phyloP scores from a whole-genome alignment of 495 filamentous ascomycete genomes.

The Corynascus novoguineensis region DNA sequence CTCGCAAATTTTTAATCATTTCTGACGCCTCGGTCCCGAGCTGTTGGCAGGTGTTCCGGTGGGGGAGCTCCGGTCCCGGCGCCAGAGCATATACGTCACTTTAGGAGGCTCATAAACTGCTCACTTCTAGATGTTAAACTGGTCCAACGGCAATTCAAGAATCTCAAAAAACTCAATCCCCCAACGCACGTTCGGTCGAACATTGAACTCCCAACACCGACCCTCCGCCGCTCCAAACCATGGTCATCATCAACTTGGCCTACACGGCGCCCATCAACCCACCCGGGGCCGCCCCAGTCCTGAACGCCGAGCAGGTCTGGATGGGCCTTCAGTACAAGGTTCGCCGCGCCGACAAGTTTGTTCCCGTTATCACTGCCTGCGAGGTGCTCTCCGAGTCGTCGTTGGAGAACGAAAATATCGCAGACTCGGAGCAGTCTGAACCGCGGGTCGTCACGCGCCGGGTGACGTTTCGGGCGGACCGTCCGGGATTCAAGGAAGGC shows the following conservation, averaged over 20 bases:
- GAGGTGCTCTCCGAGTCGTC: constrained; percentile 27
- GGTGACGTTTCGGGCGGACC: constrained; percentile 28
- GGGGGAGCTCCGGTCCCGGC: constrained; percentile 6
- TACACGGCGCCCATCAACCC: constrained; percentile 42
- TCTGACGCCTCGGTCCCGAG: too few relatives aligned
- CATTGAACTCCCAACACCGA: too few relatives aligned
- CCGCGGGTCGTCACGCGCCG: constrained; percentile 24
- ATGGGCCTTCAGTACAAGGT: constrained; percentile 40
- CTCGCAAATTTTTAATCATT: too few relatives aligned
- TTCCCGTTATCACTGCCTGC: constrained; percentile 36
- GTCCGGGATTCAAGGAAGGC: constrained; percentile 10
- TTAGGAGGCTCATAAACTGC: not conserved
- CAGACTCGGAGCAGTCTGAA: constrained; percentile 14
- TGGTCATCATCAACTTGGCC: constrained; percentile 37
- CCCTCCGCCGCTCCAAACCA: constrained; percentile 10
- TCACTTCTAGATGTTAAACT: not conserved
- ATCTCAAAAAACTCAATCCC: not conserved
- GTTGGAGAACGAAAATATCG: not conserved
- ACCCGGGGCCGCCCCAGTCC: constrained; percentile 20
- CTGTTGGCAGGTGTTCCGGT: not conserved
- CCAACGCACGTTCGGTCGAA: too few relatives aligned
- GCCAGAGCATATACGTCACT: not conserved
- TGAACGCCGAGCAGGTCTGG: constrained; percentile 37
- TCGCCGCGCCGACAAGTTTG: constrained; percentile 35
- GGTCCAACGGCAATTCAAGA: not conserved